A percentile compares a stretch with the other conserved stretches of the same genome.
These are phyloP conservation scores for Puccinia sorghi DNA, from an alignment of 1,284 basidiomycete genomes.

Conservation along the genomic window DNA sequence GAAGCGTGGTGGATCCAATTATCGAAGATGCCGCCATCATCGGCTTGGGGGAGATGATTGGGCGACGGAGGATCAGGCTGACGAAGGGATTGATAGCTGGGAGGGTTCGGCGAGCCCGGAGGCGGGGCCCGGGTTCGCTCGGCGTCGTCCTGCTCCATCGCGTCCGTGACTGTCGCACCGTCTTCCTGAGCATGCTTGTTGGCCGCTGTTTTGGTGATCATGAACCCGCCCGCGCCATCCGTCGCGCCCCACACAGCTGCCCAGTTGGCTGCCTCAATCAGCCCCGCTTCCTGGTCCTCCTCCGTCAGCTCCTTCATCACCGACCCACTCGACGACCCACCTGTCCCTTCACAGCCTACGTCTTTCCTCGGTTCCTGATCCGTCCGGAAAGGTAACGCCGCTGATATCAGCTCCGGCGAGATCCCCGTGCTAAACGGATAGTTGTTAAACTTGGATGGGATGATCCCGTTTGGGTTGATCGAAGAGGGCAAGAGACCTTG, in stretches of 20 bases:
- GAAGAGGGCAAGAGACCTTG: slow-evolving; percentile 30
- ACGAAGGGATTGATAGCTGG: background rate
- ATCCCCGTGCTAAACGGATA: slow-evolving; percentile 29
- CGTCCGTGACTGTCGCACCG: too few relatives aligned
- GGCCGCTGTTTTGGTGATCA: background rate
- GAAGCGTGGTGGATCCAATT: slow-evolving; percentile 13
- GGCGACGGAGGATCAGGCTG: background rate
- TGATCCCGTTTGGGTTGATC: slow-evolving; percentile 5
- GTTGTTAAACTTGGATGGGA: background rate
- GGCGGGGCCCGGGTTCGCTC: background rate
- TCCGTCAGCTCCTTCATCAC: slow-evolving; percentile 25
- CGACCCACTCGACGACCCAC: background rate
- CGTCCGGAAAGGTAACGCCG: slow-evolving; percentile 1
- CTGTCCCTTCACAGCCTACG: too few relatives aligned
- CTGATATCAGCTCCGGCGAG: slow-evolving; percentile 44
- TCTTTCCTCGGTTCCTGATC: background rate
- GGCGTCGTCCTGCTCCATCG: background rate
- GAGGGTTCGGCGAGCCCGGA: background rate
- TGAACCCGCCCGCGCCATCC: slow-evolving; percentile 38
- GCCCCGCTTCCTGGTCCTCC: slow-evolving; percentile 33
- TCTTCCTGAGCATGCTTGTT: background rate
- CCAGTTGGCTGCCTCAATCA: slow-evolving; percentile 48
- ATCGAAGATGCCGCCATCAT: background rate
- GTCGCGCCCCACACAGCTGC: slow-evolving; percentile 46
- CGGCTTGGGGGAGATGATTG: background rate